A percentile compares a stretch with the other conserved stretches of the same genome.
Conservation (phyloP, 2,329 filamentous ascomycete species). For the Fusarium subglutinans region DNA sequence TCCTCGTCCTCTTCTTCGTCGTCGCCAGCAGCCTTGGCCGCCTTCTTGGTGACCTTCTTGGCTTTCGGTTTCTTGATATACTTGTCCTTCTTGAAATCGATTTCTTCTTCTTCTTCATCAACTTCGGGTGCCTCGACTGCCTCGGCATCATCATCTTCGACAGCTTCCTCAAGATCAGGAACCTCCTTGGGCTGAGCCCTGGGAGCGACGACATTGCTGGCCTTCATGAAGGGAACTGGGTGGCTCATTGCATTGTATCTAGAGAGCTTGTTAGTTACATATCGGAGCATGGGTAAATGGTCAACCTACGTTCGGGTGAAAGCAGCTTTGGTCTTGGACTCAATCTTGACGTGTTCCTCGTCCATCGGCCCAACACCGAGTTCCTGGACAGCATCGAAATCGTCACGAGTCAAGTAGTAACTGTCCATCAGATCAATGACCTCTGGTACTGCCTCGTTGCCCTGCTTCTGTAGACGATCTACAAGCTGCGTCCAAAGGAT, state of each 20-base stretch:
- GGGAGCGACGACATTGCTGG: conserved; percentile 76
- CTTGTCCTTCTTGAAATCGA: conserved; percentile 93
- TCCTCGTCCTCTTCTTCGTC: conserved; percentile 56
- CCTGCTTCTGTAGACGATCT: conserved; percentile 77
- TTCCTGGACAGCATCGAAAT: conserved; percentile 93
- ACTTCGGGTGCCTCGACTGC: conserved; percentile 65
- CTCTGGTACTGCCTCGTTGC: conserved; percentile 81
- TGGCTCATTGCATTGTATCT: conserved; percentile 90
- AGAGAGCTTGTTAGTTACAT: conserved; percentile 23
- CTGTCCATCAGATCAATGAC: conserved; percentile 97
- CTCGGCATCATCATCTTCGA: conserved; percentile 87
- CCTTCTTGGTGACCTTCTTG: conserved; percentile 61
- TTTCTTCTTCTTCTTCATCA: conserved; percentile 74
- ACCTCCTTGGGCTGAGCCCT: conserved; percentile 78
- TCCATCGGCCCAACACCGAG: conserved; percentile 87
- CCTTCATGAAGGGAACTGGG: conserved; percentile 96
- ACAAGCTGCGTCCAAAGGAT: conserved; percentile 85
- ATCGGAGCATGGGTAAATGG: not conserved
- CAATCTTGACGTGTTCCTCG: conserved; percentile 78
- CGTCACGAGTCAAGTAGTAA: conserved; percentile 93
- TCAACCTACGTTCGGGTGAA: conserved; percentile 85
- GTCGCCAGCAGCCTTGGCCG: conserved; percentile 55
- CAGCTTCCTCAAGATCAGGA: conserved; percentile 94
- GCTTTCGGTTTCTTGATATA: conserved; percentile 92
- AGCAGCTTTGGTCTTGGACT: conserved; percentile 83